These are phyloP conservation scores for Coprinellus aureogranulatus DNA, from an alignment of 768 basidiomycete species.

Conservation along the genomic window DNA sequence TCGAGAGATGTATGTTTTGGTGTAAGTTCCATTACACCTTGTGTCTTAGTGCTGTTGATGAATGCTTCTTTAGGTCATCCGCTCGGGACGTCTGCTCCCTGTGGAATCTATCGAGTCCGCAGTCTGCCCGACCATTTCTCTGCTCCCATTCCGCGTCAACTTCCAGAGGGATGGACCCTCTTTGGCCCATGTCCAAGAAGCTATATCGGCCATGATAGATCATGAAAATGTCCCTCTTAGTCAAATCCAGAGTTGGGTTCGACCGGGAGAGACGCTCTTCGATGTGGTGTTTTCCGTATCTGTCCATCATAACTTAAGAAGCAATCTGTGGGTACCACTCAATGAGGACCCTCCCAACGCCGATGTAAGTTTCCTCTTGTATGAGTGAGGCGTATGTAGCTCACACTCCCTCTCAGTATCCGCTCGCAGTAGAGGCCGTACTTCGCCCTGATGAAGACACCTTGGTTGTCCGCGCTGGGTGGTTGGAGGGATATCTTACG, in stretches of 20 bases:
- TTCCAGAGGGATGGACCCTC: conserved; percentile 15
- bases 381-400: neutral
- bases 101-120: conserved; percentile 26
- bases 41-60: neutral
- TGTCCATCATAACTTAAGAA: conserved; percentile 15
- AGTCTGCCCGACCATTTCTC: conserved; percentile 28
- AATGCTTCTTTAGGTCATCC: conserved; percentile 25
- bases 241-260: conserved; percentile 32
- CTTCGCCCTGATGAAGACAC: conserved; percentile 23
- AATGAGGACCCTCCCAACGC: conserved; percentile 29
- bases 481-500: conserved; percentile 15
- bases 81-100: conserved; percentile 34
- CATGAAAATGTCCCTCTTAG: conserved; percentile 30
- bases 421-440: conserved; percentile 30
- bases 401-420: conserved; percentile 22
- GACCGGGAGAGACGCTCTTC: conserved; percentile 29
- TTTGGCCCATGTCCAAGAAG: conserved; percentile 23
- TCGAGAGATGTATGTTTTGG: conserved; percentile 30
- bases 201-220: conserved; percentile 27
- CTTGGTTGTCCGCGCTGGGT: conserved; percentile 23
- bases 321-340: conserved; percentile 24
- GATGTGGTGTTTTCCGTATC: conserved; percentile 33
- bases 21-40: conserved; percentile 16
- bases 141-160: conserved; percentile 29
- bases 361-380: conserved; percentile 23